phyloP scores from a whole-genome alignment of 1,284 basidiomycete species.

The Leucocoprinus gongylophorus region DNA sequence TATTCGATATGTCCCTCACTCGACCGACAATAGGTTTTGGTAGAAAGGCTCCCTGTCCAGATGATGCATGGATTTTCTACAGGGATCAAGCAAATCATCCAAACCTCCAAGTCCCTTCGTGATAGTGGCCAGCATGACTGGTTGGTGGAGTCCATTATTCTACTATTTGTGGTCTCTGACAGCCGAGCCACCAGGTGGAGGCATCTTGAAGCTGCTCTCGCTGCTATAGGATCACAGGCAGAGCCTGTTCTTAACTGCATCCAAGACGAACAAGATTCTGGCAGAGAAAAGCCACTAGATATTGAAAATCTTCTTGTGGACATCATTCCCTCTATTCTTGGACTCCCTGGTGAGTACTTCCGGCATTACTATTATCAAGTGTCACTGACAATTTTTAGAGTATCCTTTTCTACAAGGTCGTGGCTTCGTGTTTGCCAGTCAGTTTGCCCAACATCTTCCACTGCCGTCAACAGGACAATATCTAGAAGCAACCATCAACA shows the following conservation, averaged over 20 bases:
- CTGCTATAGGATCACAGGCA: conserved; percentile 79
- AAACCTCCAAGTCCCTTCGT: conserved; percentile 47
- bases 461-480: conserved; percentile 73
- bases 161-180: conserved; percentile 4
- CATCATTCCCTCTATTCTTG: conserved; percentile 74
- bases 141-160: conserved; percentile 25
- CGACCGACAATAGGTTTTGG: conserved; percentile 47
- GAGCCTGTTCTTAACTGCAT: conserved; percentile 72
- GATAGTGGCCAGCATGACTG: conserved; percentile 49
- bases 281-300: conserved; percentile 62
- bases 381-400: conserved; percentile 37
- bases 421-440: conserved; percentile 91
- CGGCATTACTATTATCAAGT: not conserved
- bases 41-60: conserved; percentile 59
- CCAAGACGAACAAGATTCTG: conserved; percentile 66
- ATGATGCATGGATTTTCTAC: conserved; percentile 53
- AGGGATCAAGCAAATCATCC: conserved; percentile 50
- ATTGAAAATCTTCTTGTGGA: conserved; percentile 70
- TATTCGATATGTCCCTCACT: not conserved
- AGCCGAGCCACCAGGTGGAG: conserved; percentile 64
- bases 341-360: conserved; percentile 47
- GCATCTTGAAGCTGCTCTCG: conserved; percentile 77
- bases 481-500: conserved; percentile 77
- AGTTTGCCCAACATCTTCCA: conserved; percentile 75
- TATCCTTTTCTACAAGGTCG: conserved; percentile 90